These are phyloP conservation scores for Rhizopus microsporus DNA, from an alignment of 371 early-diverging fungal genomes.

Conservation along the genomic window DNA sequence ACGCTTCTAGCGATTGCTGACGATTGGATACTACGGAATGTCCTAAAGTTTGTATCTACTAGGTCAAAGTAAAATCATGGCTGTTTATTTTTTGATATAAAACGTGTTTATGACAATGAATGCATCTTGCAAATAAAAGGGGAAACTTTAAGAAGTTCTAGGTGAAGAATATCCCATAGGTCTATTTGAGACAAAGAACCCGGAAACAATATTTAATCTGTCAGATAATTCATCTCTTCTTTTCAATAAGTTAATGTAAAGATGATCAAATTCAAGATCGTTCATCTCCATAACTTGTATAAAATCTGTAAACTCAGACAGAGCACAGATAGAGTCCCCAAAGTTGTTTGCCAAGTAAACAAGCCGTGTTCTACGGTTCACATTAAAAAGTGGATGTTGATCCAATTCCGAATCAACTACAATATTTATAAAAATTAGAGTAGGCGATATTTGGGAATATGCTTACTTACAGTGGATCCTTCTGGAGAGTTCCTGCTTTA, in stretches of 20 bases:
- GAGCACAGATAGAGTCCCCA: slow-evolving; percentile 3
- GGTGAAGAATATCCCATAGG: background rate
- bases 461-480: slow-evolving; percentile 6
- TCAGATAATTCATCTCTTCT: background rate
- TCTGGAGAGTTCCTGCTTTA: background rate
- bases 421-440: background rate
- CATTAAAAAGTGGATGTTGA: background rate
- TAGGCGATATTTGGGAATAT: background rate
- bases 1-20: no score
- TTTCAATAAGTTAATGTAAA: slow-evolving; percentile 1
- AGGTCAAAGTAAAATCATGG: no score
- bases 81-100: no score
- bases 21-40: no score
- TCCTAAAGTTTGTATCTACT: no score
- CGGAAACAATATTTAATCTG: background rate
- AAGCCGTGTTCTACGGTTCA: background rate
- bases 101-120: no score
- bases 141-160: no score
- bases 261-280: background rate
- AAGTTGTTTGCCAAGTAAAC: slow-evolving; percentile 1
- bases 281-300: slow-evolving; percentile 4
- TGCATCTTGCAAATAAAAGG: no score
- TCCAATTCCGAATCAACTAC: background rate
- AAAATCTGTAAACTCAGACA: slow-evolving; percentile 7
- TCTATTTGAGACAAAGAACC: background rate